Percentiles rank a stretch among this genome's conserved stretches.
These are phyloP conservation scores for Diplotaxis tenuifolia DNA, from an alignment of 345 rosid genomes.

Conservation along the genomic window DNA sequence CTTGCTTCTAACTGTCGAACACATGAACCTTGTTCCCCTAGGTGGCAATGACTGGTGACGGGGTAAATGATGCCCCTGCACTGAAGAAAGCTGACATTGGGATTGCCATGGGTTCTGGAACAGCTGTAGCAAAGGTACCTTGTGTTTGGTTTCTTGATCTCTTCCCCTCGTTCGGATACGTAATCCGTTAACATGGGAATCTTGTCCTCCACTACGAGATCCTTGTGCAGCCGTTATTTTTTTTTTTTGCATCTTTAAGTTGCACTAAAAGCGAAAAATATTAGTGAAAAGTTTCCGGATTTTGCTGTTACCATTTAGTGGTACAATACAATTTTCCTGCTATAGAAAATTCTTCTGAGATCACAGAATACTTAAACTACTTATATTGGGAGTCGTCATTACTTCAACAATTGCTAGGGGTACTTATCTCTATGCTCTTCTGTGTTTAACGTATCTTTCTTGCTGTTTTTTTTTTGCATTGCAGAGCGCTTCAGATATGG, in stretches of 20 bases:
- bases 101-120: constrained; percentile 99
- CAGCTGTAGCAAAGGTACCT: constrained; percentile 95
- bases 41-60: constrained; percentile 99
- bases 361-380: constrained; percentile 21
- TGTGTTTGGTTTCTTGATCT: constrained; percentile 9
- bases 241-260: not conserved
- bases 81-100: constrained; percentile 97
- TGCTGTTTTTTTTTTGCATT: constrained; percentile 34
- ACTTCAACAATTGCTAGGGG: not conserved
- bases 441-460: constrained; percentile 19
- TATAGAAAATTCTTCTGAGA: not conserved
- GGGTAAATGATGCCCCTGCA: constrained; percentile 99
- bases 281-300: not conserved
- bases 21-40: constrained; percentile 32
- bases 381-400: not conserved
- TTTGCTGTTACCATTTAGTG: constrained; percentile 11
- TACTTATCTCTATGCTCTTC: constrained; percentile 5
- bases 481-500: constrained; percentile 99
- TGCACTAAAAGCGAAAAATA: not conserved
- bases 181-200: constrained; percentile 15
- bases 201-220: not conserved
- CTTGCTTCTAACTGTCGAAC: constrained; percentile 2
- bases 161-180: not conserved
- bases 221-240: not conserved
- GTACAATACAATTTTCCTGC: constrained; percentile 12